Base-by-base conservation (phyloP, 805 yeast species). In the Kazachstania viticola region DNA sequence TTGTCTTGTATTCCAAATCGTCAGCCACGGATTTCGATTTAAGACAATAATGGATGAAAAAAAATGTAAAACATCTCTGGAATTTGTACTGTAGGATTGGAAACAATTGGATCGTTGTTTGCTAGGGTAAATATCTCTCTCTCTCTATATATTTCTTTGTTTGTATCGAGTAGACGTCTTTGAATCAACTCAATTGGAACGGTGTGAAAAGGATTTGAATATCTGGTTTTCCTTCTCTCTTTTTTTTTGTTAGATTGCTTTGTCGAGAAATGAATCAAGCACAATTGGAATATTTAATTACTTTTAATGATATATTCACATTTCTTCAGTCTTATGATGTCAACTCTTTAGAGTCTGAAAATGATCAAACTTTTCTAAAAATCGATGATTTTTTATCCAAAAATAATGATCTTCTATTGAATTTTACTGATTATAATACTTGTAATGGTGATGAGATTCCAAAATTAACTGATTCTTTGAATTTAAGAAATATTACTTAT, bases 401-500 rank as follows among this genome's bases (percentile, higher is more conserved):
- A 8, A 41, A 40, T 30, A 36, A 33, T 17, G 29, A 34, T 8
- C 9, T 40, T 14, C 32, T 48, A 6, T 26, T 34, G 2, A 25
- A 33, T 28, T 25, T 41, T 5, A 34, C 41, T 5, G 14, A 35
- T n/a, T 42, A 40, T 21, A 37, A 35, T 26, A 29, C 29, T 9
- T 19, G 21, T 8, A 36, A 28, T 11, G 21, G 17, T 7, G 17
- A 12, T 7, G 7, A 28, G 8, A 17, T 12, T 16, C 23, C 14
- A 14, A 29, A 33, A 16, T 28, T 25, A 7, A 27, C 22, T 12
- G 22, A 30, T 6, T 21, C 33, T 13, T 39, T 69, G 17, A 44
- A 58, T 2, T 39, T 72, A 25, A 60, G 75, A 32, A 65, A 62
- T 14, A 47, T 61, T 6, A 46, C 56, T 9, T 64, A 61, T 41